Base-by-base conservation (phyloP, 306 rosid species). In the Canavalia gladiata region DNA sequence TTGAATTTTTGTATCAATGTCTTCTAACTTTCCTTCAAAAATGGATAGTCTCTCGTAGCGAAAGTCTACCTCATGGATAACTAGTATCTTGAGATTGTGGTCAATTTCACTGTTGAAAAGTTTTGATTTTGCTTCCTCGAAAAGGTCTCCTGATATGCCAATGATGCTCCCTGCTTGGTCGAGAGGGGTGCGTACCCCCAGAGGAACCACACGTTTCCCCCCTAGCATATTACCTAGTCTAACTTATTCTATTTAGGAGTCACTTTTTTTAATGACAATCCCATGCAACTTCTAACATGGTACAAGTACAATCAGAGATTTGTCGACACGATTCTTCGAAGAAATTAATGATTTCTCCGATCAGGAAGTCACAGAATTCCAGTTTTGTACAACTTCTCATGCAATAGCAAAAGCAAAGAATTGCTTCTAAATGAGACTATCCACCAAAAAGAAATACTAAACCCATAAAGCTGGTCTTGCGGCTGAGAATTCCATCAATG, bases 401-500 rank as follows among this genome's bases (percentile, higher is more conserved):
- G 68, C 43, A 78, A 84, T 47, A 76, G 78, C 58, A 76, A 90
- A 88, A 83, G 92, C 82, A 90, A 94, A 86, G 98, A 75, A 92
- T 89, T 82, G 72, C 88, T 89, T 94, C 84, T 84, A 54, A 43
- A 52, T 4, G 82, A 83, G 90, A 74, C 87, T 88, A 74, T 84
- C 87, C 80, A 68, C 82, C 29, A 66, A 71, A 60, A 85, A 86
- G 90, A 82, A 90, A 90, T 91, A 6, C 97, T 81, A 87, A 94
- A 91, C 90, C 98, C 87, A 63, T 75, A 86, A 82, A 41, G 50
- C 62, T 63, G 74, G 13, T 81, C 77, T 86, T 79, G 88, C 82
- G 82, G 86, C 90, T 83, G 52, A 74, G 72, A 81, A 74, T 73
- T 76, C 39, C 79, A 75, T 65, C 72, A 75, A 82, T 83, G 82